Base-by-base conservation (phyloP, 225 moss, liverwort and hornwort genomes). In the Lunularia cruciata region DNA sequence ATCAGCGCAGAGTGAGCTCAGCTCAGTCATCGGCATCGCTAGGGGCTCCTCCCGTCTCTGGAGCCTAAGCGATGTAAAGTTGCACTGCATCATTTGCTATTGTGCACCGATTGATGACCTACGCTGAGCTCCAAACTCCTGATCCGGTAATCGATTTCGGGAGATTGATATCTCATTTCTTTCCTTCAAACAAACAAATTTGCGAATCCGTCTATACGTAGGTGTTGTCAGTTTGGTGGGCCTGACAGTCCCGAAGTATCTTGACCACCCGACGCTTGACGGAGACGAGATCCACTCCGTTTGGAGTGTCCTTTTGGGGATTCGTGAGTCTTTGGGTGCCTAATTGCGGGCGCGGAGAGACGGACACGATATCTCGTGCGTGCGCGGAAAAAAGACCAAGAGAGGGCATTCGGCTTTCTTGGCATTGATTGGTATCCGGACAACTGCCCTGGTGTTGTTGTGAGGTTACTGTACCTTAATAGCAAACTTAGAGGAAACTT, bases 91-190 rank as follows among this genome's bases (percentile, higher is more conserved):
- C 28, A 23, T 6, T 6, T 38, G n/a, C 42, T 25, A 40, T 40
- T 40, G 6, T 13, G 13, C 6, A 13, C 40, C 8, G 13, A 40
- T 40, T 40, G 11, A 35, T 45, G 45, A 63, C 26, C 26, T 63
- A 18, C 12, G 43, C 43, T 45, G 63, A 22, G 63, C 43, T 63
- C 63, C 16, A 30, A 63, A 63, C 43, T 63, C 63, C 63, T 63
- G 26, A 3, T 4, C 26, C 47, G 14, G 15, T 47, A 47, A 3
- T 20, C 8, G 27, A 1, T 27, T 28, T 49, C 13, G 5, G 28
- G 13, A 2, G 8, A 2, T 57, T 1, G 56, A 30, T 14, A 33
- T 2, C 33, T 57, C 18, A 13, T 12, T 49, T 4, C 2, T 5
- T 8, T 5, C 27, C 8, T 1, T 51, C 23, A 6, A 23, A 12